Percentiles rank a stretch among this genome's conserved stretches.
These are phyloP conservation scores for Apophysomyces elegans DNA, from an alignment of 371 early-diverging fungal genomes.

Conservation along the genomic window DNA sequence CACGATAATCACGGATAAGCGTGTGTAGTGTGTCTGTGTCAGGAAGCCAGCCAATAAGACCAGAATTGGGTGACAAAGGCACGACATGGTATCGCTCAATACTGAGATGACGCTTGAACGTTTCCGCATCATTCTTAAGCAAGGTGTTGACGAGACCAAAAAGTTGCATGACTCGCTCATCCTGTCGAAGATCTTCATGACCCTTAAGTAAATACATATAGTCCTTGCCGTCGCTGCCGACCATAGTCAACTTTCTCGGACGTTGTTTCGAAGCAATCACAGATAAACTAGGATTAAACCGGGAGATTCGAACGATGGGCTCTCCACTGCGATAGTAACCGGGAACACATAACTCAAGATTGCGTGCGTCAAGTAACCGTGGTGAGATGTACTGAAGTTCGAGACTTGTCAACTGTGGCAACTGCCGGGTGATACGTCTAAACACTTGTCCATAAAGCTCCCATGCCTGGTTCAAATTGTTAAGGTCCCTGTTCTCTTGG, in stretches of 20 bases:
- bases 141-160: conserved; percentile 97
- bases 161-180: conserved; percentile 99
- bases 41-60: conserved; percentile 97
- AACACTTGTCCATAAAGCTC: conserved; percentile 94
- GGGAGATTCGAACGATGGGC: conserved; percentile 85
- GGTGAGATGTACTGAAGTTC: conserved; percentile 94
- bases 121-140: conserved; percentile 86
- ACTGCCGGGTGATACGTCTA: conserved; percentile 81
- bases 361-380: conserved; percentile 80
- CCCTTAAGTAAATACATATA: conserved; percentile 96
- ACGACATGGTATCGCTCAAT: conserved; percentile 95
- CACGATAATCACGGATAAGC: conserved; percentile 90
- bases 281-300: conserved; percentile 81
- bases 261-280: conserved; percentile 95
- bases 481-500: conserved; percentile 74
- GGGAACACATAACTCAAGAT: conserved; percentile 92
- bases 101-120: conserved; percentile 89
- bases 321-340: conserved; percentile 91
- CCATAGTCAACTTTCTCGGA: conserved; percentile 85
- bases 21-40: conserved; percentile 94
- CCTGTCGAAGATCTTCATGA: conserved; percentile 98
- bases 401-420: conserved; percentile 83
- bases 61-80: conserved; percentile 97
- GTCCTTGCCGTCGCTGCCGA: conserved; percentile 89
- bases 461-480: conserved; percentile 95